Evolutionary conservation across 176 grass and related monocot species (phyloP).

Genomic region (maize (Zea mays)): Zm-B73-REFERENCE-NAM-5.0 NC_050102.1:177042001-177042500

Average conservation of each 20-base stretch:
- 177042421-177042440: slow-evolving; percentile 66
- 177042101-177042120: neutral
- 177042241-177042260: neutral
- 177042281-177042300: neutral
- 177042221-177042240: neutral
- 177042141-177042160: neutral
- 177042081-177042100: neutral
- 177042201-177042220: neutral
- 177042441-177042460: slow-evolving; percentile 83
- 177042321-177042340: neutral
- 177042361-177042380: neutral
- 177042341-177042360: neutral
- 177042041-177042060: neutral
- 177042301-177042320: neutral
- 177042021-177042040: too few relatives aligned
- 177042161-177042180: neutral
- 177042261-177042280: neutral
- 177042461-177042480: slow-evolving; percentile 70
- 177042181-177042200: slow-evolving; percentile 4
- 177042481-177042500: slow-evolving; percentile 81
- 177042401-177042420: slow-evolving; percentile 58
- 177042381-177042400: slow-evolving; percentile 61
- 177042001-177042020: too few relatives aligned
- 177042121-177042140: neutral
- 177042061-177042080: neutral